phyloP scores from a whole-genome alignment of 2,329 filamentous ascomycete species.

The Onygenales sp. region DNA sequence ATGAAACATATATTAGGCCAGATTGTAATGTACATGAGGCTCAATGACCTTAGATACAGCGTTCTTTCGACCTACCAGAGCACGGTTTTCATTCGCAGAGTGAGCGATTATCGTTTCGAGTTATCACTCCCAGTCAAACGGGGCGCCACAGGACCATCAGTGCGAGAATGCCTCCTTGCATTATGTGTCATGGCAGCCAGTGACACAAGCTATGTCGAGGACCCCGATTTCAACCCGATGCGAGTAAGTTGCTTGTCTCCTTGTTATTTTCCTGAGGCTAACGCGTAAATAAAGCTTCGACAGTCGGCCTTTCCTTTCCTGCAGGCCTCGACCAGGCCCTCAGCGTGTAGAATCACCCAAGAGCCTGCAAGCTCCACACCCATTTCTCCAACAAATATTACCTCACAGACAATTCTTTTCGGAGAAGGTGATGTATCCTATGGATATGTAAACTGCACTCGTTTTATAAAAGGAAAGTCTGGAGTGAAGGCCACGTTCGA shows the following conservation, averaged over 20 bases:
- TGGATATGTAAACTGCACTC: neutral
- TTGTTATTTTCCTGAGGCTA: neutral
- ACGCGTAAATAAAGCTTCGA: neutral
- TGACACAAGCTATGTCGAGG: neutral
- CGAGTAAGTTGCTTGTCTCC: neutral
- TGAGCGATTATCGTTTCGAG: neutral
- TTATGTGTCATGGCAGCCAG: neutral
- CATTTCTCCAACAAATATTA: neutral
- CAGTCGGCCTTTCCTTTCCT: neutral
- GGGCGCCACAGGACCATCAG: neutral
- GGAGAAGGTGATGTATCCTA: neutral
- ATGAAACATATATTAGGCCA: neutral
- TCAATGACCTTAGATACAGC: neutral
- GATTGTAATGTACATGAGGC: neutral
- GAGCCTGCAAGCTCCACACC: neutral
- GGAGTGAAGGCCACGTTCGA: constrained; percentile 2
- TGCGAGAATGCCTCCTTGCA: neutral
- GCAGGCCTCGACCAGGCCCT: neutral
- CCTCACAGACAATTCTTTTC: neutral
- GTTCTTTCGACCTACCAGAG: neutral
- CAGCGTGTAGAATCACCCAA: neutral
- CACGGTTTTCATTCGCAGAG: neutral
- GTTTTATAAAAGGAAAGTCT: neutral
- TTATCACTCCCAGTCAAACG: neutral
- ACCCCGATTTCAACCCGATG: neutral